phyloP scores from a whole-genome alignment of 164 flowering plant genomes.

The Vitis riparia region DNA sequence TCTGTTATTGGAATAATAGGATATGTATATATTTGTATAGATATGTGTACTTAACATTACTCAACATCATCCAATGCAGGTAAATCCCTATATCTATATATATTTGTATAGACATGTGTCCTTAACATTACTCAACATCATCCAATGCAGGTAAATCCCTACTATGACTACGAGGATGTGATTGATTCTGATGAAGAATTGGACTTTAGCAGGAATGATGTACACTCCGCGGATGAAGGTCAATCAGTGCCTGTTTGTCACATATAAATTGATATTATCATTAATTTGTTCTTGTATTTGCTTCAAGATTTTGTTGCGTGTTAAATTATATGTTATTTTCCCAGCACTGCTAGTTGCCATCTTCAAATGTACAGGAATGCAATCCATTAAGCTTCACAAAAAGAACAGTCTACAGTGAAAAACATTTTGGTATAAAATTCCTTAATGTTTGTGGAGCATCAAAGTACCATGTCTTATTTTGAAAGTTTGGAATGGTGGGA shows the following conservation, averaged over 20 bases:
- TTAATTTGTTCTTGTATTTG: neutral
- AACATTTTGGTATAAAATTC: too few relatives aligned
- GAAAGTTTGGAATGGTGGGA: too few relatives aligned
- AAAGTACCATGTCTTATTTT: too few relatives aligned
- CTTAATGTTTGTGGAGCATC: too few relatives aligned
- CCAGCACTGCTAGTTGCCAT: neutral
- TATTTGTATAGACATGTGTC: too few relatives aligned
- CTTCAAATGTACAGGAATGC: neutral
- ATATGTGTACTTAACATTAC: too few relatives aligned
- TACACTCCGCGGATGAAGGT: slow-evolving; percentile 18
- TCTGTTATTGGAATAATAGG: too few relatives aligned
- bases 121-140: neutral
- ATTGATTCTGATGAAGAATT: slow-evolving; percentile 92
- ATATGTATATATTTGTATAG: too few relatives aligned
- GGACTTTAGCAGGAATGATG: slow-evolving; percentile 62
- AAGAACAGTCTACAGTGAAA: too few relatives aligned
- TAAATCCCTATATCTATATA: too few relatives aligned
- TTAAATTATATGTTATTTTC: neutral
- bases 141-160: slow-evolving; percentile 67
- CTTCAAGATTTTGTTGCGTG: neutral
- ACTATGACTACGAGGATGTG: slow-evolving; percentile 67
- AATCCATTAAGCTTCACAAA: neutral
- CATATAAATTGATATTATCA: too few relatives aligned
- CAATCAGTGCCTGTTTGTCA: neutral
- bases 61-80: too few relatives aligned